Conservation (phyloP, 2,329 filamentous ascomycete genomes). For the Colletotrichum tanaceti region DNA sequence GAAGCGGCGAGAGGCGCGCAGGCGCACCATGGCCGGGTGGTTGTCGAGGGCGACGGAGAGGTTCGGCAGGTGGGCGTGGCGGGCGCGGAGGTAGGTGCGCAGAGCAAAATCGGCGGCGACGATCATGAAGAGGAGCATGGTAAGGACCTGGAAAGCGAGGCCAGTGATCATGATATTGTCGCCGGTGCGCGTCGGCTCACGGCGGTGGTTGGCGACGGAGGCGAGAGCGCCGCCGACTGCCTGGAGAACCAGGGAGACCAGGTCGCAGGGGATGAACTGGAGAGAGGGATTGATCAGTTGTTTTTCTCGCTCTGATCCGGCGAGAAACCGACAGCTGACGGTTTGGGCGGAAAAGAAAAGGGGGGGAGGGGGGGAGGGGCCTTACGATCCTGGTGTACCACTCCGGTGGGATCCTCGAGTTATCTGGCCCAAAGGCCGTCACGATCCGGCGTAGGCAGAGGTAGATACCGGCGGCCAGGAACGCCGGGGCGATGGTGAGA, state of each 20-base stretch:
- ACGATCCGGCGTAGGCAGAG: constrained; percentile 67
- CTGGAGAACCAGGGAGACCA: constrained; percentile 71
- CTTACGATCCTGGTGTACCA: constrained; percentile 63
- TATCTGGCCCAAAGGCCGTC: constrained; percentile 59
- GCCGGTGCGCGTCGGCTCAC: constrained; percentile 54
- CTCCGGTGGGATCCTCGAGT: constrained; percentile 60
- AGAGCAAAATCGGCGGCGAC: constrained; percentile 63
- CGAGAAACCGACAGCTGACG: background rate
- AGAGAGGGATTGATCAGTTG: background rate
- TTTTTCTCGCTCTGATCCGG: background rate
- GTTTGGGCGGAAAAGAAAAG: background rate
- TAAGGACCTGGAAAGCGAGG: constrained; percentile 69
- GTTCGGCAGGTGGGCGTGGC: constrained; percentile 44
- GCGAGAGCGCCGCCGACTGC: constrained; percentile 69
- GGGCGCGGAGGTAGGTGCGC: constrained; percentile 50
- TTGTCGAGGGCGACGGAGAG: constrained; percentile 51
- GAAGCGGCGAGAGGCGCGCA: constrained; percentile 60
- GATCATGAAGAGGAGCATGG: constrained; percentile 64
- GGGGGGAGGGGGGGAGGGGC: background rate
- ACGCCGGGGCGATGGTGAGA: constrained; percentile 73
- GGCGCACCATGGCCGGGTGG: constrained; percentile 47
- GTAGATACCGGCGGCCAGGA: constrained; percentile 73
- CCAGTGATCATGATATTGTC: constrained; percentile 75
- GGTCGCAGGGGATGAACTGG: constrained; percentile 73
- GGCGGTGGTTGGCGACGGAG: constrained; percentile 54